These are phyloP conservation scores for Macrolepiota albuminosa DNA, from an alignment of 768 basidiomycete species.

Conservation along the genomic window DNA sequence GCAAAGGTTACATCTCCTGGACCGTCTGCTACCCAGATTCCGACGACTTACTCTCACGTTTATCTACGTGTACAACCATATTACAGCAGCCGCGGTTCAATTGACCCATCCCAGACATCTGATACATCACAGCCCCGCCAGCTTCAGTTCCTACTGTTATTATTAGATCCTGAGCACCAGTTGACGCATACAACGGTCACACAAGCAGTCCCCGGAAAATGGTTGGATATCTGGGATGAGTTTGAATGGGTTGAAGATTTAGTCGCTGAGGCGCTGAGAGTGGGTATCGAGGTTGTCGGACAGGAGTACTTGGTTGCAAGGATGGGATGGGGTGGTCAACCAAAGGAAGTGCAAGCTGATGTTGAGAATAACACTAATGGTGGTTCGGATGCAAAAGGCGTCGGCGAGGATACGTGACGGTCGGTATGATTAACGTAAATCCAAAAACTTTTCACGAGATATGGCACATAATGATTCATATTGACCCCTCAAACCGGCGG, in stretches of 20 bases:
- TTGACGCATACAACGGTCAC: constrained; percentile 75
- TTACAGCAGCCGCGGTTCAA: constrained; percentile 42
- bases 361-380: constrained; percentile 7
- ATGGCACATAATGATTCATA: constrained; percentile 10
- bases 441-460: constrained; percentile 2
- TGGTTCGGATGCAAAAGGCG: constrained; percentile 14
- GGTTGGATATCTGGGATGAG: constrained; percentile 88
- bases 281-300: constrained; percentile 86
- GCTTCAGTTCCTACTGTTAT: constrained; percentile 67
- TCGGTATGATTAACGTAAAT: constrained; percentile 20
- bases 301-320: constrained; percentile 86
- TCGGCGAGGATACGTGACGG: constrained; percentile 26
- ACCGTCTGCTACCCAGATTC: constrained; percentile 33
- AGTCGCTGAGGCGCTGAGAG: constrained; percentile 79
- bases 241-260: constrained; percentile 97
- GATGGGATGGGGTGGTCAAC: constrained; percentile 68
- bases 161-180: constrained; percentile 76
- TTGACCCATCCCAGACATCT: constrained; percentile 21
- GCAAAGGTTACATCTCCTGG: constrained; percentile 28
- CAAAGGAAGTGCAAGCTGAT: constrained; percentile 6
- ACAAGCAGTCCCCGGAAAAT: constrained; percentile 77
- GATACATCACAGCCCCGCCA: constrained; percentile 39
- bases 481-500: constrained; percentile 2
- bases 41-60: constrained; percentile 82
- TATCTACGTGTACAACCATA: constrained; percentile 94